Evolutionary conservation across 1,284 basidiomycete genomes (phyloP).

Genomic region (Sphaerobolus stellatus): DNA sequence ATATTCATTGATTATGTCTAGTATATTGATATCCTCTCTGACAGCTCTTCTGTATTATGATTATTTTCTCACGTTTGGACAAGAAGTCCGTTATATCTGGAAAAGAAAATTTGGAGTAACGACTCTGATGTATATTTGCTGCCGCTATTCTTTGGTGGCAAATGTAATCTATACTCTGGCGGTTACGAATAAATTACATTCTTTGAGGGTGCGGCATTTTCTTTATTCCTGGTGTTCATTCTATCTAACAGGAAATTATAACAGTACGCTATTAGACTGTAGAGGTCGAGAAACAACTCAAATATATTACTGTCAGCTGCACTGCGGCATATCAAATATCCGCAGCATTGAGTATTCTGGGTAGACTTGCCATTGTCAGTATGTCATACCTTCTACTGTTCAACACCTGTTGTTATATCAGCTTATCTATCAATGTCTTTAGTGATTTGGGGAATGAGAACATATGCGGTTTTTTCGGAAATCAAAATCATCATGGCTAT

Average conservation of each 20-base stretch:
- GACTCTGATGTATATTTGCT: slow-evolving; percentile 35
- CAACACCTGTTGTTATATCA: background rate
- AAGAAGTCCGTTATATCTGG: slow-evolving; percentile 37
- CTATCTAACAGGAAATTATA: too few relatives aligned
- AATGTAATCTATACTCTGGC: slow-evolving; percentile 35
- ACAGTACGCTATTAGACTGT: too few relatives aligned
- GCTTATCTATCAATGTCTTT: background rate
- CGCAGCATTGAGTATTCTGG: slow-evolving; percentile 32
- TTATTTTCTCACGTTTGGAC: slow-evolving; percentile 33
- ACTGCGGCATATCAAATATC: slow-evolving; percentile 32
- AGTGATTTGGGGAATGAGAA: background rate
- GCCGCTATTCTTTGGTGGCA: slow-evolving; percentile 35
- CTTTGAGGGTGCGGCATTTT: background rate
- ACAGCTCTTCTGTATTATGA: slow-evolving; percentile 33
- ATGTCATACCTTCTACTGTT: too few relatives aligned
- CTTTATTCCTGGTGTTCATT: background rate
- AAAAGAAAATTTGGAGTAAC: slow-evolving; percentile 27
- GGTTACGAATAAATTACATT: slow-evolving; percentile 22
- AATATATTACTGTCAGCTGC: too few relatives aligned
- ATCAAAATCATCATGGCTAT: background rate
- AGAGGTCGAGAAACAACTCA: too few relatives aligned
- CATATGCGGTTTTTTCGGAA: background rate
- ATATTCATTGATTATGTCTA: too few relatives aligned
- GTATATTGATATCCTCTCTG: too few relatives aligned
- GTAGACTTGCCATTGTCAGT: slow-evolving; percentile 34